Evolutionary conservation across 2,329 filamentous ascomycete genomes (phyloP), one percentile per base, ranked within the genome.

Genomic region (Ophiostoma fasciatum): DNA sequence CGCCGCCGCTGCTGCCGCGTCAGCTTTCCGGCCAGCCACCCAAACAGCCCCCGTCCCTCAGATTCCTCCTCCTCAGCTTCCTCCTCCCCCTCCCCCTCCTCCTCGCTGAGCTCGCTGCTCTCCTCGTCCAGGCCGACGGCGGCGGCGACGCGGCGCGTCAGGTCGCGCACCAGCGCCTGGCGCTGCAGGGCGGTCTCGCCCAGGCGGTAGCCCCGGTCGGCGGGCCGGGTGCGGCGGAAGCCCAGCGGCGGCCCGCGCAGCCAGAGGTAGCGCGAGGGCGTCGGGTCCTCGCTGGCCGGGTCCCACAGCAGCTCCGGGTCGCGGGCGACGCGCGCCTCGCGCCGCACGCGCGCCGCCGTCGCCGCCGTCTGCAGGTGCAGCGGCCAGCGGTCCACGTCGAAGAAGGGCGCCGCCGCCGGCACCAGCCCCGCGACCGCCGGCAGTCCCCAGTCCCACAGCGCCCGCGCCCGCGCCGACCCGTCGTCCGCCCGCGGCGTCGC

Each of bases 351-450:
- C 11, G 46, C 38, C 34, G 52, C 51, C n/a, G 42, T 48, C 17
- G 47, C 44, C 18, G 48, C 34, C 7, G 41, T 49, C 43, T 66
- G 60, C 35, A 61, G 46, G 19, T 58, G 45, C 15, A 60, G 29
- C 25, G 65, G 65, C 66, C 66, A 71, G 27, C 63, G 57, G 45
- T 61, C 53, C 30, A 70, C 48, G 42, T 52, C 49, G 51, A 65
- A 70, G 47, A 57, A 69, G 6, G 46, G 42, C 31, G 44, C 47
- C 35, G 45, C 33, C 28, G n/a, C 18, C n/a, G n/a, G n/a, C n/a
- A n/a, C n/a, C n/a, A n/a, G n/a, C 10, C 48, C 48, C 13, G 45
- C 45, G 7, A 51, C 47, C 14, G 30, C 29, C 2, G 47, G 40
- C 23, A 38, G 28, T 6, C 52, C 57, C 51, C 55, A 59, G 42